Conservation (phyloP, 2,329 filamentous ascomycete species). For the Hypoxylon sp. region DNA sequence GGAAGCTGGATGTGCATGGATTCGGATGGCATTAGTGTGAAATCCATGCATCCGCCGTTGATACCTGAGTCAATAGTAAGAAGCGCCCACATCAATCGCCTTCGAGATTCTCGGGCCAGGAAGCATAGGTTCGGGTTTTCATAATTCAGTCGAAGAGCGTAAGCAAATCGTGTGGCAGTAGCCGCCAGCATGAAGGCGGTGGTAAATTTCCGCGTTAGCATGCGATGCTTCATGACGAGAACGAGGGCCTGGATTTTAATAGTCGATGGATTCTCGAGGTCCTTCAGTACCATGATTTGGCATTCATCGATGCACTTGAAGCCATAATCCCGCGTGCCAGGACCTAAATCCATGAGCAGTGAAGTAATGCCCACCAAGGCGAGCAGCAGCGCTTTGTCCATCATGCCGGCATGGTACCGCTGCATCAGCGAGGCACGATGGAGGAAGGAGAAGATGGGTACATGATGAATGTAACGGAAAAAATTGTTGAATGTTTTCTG, state of each 20-base stretch:
- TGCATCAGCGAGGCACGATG: slow-evolving; percentile 71
- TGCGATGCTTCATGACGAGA: slow-evolving; percentile 61
- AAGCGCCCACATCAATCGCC: slow-evolving; percentile 60
- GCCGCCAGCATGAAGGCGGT: slow-evolving; percentile 62
- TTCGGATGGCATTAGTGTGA: slow-evolving; percentile 59
- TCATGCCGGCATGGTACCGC: slow-evolving; percentile 66
- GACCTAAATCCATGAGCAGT: slow-evolving; percentile 66
- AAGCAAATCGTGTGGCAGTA: slow-evolving; percentile 60
- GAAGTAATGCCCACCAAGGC: slow-evolving; percentile 68
- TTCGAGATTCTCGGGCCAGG: slow-evolving; percentile 49
- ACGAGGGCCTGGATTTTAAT: slow-evolving; percentile 64
- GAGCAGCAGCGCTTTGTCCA: slow-evolving; percentile 65
- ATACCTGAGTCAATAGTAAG: slow-evolving; percentile 62
- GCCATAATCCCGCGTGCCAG: slow-evolving; percentile 64
- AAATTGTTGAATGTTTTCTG: slow-evolving; percentile 67
- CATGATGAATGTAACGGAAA: slow-evolving; percentile 69
- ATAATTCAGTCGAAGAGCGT: slow-evolving; percentile 62
- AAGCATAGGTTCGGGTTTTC: slow-evolving; percentile 61
- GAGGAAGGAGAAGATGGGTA: slow-evolving; percentile 69
- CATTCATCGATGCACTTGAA: slow-evolving; percentile 67
- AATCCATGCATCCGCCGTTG: slow-evolving; percentile 60
- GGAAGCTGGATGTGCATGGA: slow-evolving; percentile 60
- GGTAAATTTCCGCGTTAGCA: slow-evolving; percentile 59
- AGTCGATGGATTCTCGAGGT: slow-evolving; percentile 67
- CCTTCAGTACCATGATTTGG: slow-evolving; percentile 63